These are phyloP conservation scores for Podaxis sp. DNA, from an alignment of 768 basidiomycete species.

Conservation along the genomic window DNA sequence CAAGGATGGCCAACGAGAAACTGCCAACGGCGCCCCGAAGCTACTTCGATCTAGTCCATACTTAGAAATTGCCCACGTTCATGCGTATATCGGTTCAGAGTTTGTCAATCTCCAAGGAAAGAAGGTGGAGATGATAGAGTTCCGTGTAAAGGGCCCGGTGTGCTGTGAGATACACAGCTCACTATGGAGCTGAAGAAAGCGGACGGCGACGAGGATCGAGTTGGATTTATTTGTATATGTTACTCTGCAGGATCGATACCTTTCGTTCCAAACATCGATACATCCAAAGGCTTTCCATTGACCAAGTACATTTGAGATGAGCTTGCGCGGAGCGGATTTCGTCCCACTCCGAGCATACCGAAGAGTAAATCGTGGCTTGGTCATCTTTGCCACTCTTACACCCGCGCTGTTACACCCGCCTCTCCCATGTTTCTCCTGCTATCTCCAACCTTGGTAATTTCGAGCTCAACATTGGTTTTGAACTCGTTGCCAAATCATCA, in stretches of 20 bases:
- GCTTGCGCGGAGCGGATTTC: neutral
- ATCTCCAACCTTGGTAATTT: too few species aligned
- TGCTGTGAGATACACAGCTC: too few species aligned
- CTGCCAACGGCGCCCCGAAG: neutral
- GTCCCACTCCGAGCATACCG: neutral
- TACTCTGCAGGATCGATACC: neutral
- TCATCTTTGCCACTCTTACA: neutral
- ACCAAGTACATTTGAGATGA: neutral
- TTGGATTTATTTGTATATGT: neutral
- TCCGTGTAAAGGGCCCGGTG: too few species aligned
- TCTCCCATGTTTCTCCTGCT: too few species aligned
- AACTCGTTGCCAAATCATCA: too few species aligned
- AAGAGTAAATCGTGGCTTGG: neutral
- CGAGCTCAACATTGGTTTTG: neutral
- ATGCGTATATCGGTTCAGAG: neutral
- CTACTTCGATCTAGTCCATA: neutral
- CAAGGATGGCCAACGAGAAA: neutral
- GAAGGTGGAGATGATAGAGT: neutral
- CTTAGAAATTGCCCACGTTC: neutral
- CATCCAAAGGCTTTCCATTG: too few species aligned
- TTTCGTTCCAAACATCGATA: neutral
- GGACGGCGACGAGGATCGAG: neutral
- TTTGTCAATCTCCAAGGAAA: neutral
- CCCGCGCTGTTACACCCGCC: too few species aligned
- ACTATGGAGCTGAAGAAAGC: neutral